Conservation (phyloP, 805 yeast species). For the Wilhelminamyces savonicus region DNA sequence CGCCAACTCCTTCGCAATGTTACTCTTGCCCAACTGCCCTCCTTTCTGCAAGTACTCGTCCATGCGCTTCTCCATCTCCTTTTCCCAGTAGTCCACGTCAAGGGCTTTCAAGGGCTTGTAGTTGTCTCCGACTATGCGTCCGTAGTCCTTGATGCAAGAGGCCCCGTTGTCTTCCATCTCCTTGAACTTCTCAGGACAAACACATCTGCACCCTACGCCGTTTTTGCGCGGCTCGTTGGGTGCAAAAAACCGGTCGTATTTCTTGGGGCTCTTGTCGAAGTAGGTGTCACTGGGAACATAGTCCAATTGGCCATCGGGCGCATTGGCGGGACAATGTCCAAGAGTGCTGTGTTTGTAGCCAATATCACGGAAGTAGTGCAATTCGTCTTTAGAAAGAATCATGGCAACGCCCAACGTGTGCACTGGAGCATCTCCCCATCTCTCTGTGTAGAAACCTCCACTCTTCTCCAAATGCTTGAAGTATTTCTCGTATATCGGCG, state of each 20-base stretch:
- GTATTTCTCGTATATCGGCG: conserved; percentile 58
- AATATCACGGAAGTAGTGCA: conserved; percentile 89
- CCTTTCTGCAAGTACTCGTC: conserved; percentile 15
- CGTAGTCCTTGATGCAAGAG: conserved; percentile 51
- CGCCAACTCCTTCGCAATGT: neutral
- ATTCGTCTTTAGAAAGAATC: conserved; percentile 57
- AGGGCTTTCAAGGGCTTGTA: conserved; percentile 12
- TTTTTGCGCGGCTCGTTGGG: conserved; percentile 16
- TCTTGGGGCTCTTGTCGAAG: conserved; percentile 10
- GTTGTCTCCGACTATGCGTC: conserved; percentile 30
- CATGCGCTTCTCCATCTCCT: conserved; percentile 12
- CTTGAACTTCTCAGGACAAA: conserved; percentile 49
- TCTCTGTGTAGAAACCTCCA: conserved; percentile 82
- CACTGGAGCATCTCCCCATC: conserved; percentile 98
- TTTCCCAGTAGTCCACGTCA: conserved; percentile 20
- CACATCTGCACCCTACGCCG: conserved; percentile 83
- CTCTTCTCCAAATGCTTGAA: conserved; percentile 61
- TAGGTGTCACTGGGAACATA: conserved; percentile 19
- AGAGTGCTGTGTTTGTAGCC: conserved; percentile 82
- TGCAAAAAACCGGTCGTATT: conserved; percentile 26
- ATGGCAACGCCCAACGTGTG: conserved; percentile 84
- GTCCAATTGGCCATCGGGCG: conserved; percentile 26
- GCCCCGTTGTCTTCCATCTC: conserved; percentile 53
- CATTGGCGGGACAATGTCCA: conserved; percentile 72
- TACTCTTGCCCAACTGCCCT: conserved; percentile 12